phyloP scores from a whole-genome alignment of 2,329 filamentous ascomycete species.

The Botrytis sinoallii region DNA sequence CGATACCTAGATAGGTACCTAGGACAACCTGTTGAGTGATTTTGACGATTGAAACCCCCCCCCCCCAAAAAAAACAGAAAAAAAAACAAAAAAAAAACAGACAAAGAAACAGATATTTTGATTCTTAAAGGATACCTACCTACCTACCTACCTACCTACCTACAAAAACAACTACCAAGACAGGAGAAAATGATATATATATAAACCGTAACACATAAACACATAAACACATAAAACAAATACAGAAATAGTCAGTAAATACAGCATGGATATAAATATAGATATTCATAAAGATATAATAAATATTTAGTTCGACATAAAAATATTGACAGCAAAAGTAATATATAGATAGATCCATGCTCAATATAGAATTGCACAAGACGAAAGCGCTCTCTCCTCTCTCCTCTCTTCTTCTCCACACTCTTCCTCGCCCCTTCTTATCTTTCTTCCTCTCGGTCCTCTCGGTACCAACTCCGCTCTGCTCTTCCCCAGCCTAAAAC shows the following conservation, averaged over 20 bases:
- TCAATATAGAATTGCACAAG: background rate
- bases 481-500: background rate
- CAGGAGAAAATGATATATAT: background rate
- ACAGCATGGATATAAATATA: background rate
- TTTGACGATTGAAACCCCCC: no score
- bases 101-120: no score
- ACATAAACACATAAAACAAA: background rate
- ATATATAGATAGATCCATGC: background rate
- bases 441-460: background rate
- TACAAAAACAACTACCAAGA: background rate
- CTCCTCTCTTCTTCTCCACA: background rate
- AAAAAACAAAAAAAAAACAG: no score
- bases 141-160: no score
- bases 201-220: background rate
- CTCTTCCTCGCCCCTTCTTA: background rate
- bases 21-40: no score
- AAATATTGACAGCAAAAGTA: background rate
- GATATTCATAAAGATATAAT: background rate
- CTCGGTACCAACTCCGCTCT: background rate
- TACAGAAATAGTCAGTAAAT: rapidly evolving
- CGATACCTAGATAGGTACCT: no score
- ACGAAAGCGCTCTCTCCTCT: background rate
- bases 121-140: no score
- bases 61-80: no score
- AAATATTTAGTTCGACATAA: background rate